Evolutionary conservation across 192 early-diverging fungal genomes (phyloP), one percentile per base, ranked within the genome.

Genomic region (Coemansia sp.): DNA sequence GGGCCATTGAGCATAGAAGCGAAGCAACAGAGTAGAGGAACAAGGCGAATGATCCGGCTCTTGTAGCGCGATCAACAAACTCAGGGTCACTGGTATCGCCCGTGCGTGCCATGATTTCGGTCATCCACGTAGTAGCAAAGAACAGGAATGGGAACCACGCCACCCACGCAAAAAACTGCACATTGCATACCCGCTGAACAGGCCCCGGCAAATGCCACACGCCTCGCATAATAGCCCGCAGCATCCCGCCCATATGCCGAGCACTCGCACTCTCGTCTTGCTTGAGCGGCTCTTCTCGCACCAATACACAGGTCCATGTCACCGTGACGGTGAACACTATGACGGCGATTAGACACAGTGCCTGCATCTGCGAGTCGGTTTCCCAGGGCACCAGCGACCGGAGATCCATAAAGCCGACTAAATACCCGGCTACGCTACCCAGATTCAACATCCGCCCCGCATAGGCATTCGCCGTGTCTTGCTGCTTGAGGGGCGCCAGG

Each of bases 91-190:
- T 50, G 10, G 69, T n/a, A 31, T 71, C 62, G 28, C 39, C 79
- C 1, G 61, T 69, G 9, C 73, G 66, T 18, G 72, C 68, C 63
- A 71, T 67, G 33, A 77, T 59, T 55, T 75, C 77, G 26, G 73
- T 78, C 37, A 84, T 76, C 70, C 77, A 85, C 8, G 83, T 81
- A 1, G 77, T 79, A 21, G 90, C 88, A 77, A 96, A 99, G 75
- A 97, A 97, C 28, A 99, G 80, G 73, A 97, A 95, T 16, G 95
- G 94, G 68, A 99, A 99, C 93, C 95, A 95, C n/a, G 91, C 95
- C 75, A 96, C 85, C 95, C 95, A 99, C 25, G 91, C 88, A 84
- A 95, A 95, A 52, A 99, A 92, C 70, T 99, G 96, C 14, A 93
- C 88, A 68, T 92, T 93, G 72, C 92, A 97, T 18, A 99, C 84